phyloP scores from a whole-genome alignment of 2,329 filamentous ascomycete species.

The Aspergillus udagawae region DNA sequence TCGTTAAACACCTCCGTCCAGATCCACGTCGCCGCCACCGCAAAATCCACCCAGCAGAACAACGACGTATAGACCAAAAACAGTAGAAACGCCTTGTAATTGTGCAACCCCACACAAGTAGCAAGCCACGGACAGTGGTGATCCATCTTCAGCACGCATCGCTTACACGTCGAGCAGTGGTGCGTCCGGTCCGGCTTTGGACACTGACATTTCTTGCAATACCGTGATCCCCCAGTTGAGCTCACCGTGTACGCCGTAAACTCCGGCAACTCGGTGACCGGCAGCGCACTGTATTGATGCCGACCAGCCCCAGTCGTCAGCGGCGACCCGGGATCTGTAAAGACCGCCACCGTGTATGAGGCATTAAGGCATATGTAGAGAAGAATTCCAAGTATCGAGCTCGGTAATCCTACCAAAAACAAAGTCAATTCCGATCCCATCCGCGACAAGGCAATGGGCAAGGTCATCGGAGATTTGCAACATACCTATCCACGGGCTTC shows the following conservation, averaged over 20 bases:
- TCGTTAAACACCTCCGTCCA: conserved; percentile 76
- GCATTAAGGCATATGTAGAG: conserved; percentile 79
- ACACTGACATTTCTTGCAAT: conserved; percentile 95
- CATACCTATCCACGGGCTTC: conserved; percentile 45
- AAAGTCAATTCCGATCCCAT: conserved; percentile 1
- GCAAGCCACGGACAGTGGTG: conserved; percentile 98
- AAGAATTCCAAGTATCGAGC: conserved; percentile 61
- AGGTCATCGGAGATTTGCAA: not conserved
- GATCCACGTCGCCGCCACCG: conserved; percentile 74
- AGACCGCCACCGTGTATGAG: conserved; percentile 89
- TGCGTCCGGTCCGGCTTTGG: conserved; percentile 94
- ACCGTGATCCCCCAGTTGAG: conserved; percentile 78
- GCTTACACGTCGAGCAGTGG: conserved; percentile 91
- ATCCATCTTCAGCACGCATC: conserved; percentile 98
- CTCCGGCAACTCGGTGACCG: conserved; percentile 61
- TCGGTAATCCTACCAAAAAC: conserved; percentile 31
- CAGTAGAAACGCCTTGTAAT: conserved; percentile 92
- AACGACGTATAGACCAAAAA: conserved; percentile 86
- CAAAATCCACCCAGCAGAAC: conserved; percentile 79
- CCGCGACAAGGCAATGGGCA: too few species aligned
- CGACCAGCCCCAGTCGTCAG: conserved; percentile 31
- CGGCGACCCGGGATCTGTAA: conserved; percentile 78
- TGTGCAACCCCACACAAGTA: conserved; percentile 86
- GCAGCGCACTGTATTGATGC: conserved; percentile 68
- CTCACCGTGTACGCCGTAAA: conserved; percentile 86